Base-by-base conservation (phyloP, 495 filamentous ascomycete species). In the Cudoniella acicularis region DNA sequence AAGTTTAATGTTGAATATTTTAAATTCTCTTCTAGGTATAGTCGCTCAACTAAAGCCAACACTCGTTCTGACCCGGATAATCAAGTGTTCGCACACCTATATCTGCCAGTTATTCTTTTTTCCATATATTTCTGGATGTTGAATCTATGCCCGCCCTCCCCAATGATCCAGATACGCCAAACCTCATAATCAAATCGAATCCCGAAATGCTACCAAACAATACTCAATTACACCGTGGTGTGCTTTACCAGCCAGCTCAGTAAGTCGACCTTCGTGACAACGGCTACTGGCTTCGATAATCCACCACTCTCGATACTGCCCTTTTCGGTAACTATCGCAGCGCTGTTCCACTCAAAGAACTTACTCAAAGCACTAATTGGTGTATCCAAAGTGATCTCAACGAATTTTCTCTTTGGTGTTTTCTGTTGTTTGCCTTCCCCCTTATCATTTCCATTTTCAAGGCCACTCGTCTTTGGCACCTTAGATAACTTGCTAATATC, bases 311-410 rank as follows among this genome's bases (percentile, higher is more conserved):
- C 77, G 40, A 72, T 75, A 20, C 67, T 67, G 20, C 60, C 68
- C 60, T 72, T 74, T 70, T 97, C 91, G 11, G 92, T 98, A 1
- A 98, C 91, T 50, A 98, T 82, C 1, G 94, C 95, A 13, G 94
- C 92, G 67, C 87, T 91, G 72, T 98, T 98, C 90, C 95, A 97
- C 73, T 96, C 92, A 65, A 98, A 91, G 76, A 98, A 98, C 52
- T 87, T 82, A 70, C 89, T 91, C 40, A 98, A 75, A 42, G 88
- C 88, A 54, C 81, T 82, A 27, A 98, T 74, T 10, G 88, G 89
- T 10, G 94, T 98, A 58, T 96, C 89, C 68, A 89, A 73, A 3
- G 95, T 97, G 66, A 98, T 96, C 75, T 97, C 88, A 22, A 96
- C 86, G 69, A 94, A 98, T 70, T 87, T 87, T 62, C 87, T 81